These are phyloP conservation scores for Ilyonectria sp. DNA, from an alignment of 2,329 filamentous ascomycete species.

Conservation along the genomic window DNA sequence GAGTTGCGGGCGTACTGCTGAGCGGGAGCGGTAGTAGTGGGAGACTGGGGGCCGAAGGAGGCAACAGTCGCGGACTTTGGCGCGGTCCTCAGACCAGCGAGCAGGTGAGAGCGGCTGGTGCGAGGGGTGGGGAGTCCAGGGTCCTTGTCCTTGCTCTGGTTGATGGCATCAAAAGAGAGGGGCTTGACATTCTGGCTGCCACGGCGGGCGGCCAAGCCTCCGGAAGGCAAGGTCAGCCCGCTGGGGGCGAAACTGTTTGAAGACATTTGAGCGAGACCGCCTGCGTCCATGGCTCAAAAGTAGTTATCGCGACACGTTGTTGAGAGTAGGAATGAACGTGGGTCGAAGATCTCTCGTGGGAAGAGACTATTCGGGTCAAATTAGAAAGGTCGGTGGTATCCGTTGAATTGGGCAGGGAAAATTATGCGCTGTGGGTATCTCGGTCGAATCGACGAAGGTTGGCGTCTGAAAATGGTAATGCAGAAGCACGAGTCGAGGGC, in stretches of 20 bases:
- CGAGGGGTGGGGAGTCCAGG: constrained; percentile 84
- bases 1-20: constrained; percentile 62
- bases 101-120: constrained; percentile 93
- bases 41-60: constrained; percentile 79
- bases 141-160: constrained; percentile 77
- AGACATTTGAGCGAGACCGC: constrained; percentile 99
- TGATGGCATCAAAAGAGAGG: constrained; percentile 82
- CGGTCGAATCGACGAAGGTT: constrained; percentile 40
- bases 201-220: constrained; percentile 87
- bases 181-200: constrained; percentile 93
- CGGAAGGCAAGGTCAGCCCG: constrained; percentile 81
- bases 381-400: constrained; percentile 40
- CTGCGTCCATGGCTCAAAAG: constrained; percentile 84
- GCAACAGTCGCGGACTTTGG: constrained; percentile 86
- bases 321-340: constrained; percentile 40
- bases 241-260: constrained; percentile 83
- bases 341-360: constrained; percentile 34
- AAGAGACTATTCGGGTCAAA: constrained; percentile 38
- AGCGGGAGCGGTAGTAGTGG: constrained; percentile 58
- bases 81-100: constrained; percentile 93
- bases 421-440: constrained; percentile 48
- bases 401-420: constrained; percentile 37
- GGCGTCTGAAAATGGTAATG: constrained; percentile 36
- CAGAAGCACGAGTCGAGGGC: constrained; percentile 36
- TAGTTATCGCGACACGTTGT: constrained; percentile 33